Percentiles rank a stretch among this genome's conserved stretches.
These are phyloP conservation scores for Exserohilum turcica DNA, from an alignment of 2,329 filamentous ascomycete genomes.

Conservation along the genomic window DNA sequence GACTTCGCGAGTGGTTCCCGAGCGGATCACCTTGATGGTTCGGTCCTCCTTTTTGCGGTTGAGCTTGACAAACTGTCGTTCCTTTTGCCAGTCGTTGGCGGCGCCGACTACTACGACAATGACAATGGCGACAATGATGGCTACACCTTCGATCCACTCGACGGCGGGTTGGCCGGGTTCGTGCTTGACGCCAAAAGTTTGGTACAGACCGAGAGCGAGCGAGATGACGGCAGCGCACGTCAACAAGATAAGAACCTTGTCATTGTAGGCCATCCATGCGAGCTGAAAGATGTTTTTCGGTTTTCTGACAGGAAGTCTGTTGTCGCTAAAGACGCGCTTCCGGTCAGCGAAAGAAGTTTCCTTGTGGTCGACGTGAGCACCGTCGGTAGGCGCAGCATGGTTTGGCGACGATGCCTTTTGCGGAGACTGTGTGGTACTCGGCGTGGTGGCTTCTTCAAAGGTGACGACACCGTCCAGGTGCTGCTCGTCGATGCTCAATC, in stretches of 20 bases:
- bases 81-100: slow-evolving; percentile 83
- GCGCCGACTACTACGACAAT: slow-evolving; percentile 78
- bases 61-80: slow-evolving; percentile 78
- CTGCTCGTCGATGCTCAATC: slow-evolving; percentile 73
- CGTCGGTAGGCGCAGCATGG: slow-evolving; percentile 21
- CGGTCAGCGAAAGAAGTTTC: slow-evolving; percentile 62
- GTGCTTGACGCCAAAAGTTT: slow-evolving; percentile 66
- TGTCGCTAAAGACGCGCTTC: slow-evolving; percentile 71
- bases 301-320: slow-evolving; percentile 71
- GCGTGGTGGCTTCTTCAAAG: slow-evolving; percentile 67
- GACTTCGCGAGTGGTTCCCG: slow-evolving; percentile 69
- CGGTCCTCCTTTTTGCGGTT: slow-evolving; percentile 81
- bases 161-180: slow-evolving; percentile 59
- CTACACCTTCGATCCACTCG: slow-evolving; percentile 82
- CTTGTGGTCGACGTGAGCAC: slow-evolving; percentile 29
- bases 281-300: slow-evolving; percentile 71
- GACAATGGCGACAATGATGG: slow-evolving; percentile 75
- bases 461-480: slow-evolving; percentile 66
- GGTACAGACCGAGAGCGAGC: slow-evolving; percentile 74
- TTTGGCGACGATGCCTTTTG: slow-evolving; percentile 24
- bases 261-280: slow-evolving; percentile 82
- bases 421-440: slow-evolving; percentile 19
- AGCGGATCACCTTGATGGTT: slow-evolving; percentile 75
- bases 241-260: slow-evolving; percentile 66
- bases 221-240: slow-evolving; percentile 72